phyloP scores from a whole-genome alignment of 2,329 filamentous ascomycete genomes.

The Acephala macrosclerotiorum region DNA sequence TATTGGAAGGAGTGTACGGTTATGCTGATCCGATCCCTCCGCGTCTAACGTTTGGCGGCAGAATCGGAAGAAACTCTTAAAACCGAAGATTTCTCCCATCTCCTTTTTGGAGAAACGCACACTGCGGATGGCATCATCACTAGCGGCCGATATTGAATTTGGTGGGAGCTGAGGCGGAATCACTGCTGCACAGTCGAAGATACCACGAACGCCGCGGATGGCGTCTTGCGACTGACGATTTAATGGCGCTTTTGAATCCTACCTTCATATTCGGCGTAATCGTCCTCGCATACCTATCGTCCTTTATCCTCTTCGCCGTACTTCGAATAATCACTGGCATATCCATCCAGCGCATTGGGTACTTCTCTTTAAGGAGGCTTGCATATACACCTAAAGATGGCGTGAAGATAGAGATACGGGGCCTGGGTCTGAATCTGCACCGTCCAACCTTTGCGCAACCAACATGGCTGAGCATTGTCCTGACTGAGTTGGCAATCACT shows the following conservation, averaged over 20 bases:
- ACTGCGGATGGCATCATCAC: constrained; percentile 30
- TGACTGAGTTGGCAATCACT: constrained; percentile 86
- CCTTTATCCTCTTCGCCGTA: constrained; percentile 93
- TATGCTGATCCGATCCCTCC: constrained; percentile 15
- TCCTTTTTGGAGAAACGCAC: constrained; percentile 7
- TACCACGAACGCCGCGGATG: constrained; percentile 29
- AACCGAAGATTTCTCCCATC: neutral
- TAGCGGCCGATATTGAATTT: constrained; percentile 16
- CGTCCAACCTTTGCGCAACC: constrained; percentile 96
- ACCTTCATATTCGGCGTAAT: constrained; percentile 88
- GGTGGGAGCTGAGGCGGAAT: constrained; percentile 18
- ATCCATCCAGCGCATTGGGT: constrained; percentile 94
- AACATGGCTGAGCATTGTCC: constrained; percentile 91
- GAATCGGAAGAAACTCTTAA: constrained; percentile 14
- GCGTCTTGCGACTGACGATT: constrained; percentile 31
- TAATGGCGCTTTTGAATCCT: constrained; percentile 72
- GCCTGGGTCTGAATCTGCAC: constrained; percentile 87
- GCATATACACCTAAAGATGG: constrained; percentile 91
- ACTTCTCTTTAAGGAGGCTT: constrained; percentile 88
- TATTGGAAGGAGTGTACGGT: neutral
- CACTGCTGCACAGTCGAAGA: neutral
- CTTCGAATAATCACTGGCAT: constrained; percentile 91
- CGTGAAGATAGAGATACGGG: constrained; percentile 86
- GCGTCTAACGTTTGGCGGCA: constrained; percentile 13
- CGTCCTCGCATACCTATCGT: constrained; percentile 86